phyloP scores from a whole-genome alignment of 2,329 filamentous ascomycete genomes.

The Colletotrichum neosansevieriae region DNA sequence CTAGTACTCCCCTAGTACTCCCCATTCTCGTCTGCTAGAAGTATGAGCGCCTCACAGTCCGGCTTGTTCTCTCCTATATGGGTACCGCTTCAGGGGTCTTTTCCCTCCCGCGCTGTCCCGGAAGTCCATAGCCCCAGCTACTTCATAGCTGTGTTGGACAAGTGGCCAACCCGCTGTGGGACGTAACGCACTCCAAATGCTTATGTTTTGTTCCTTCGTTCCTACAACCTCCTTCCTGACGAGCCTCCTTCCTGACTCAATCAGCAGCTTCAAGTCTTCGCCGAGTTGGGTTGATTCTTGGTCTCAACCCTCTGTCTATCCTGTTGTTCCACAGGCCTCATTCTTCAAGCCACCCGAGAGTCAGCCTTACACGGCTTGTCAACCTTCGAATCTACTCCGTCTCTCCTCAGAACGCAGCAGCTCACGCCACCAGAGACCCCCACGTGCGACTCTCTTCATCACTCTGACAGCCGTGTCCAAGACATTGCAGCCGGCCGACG shows the following conservation, averaged over 20 bases:
- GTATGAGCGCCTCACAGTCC: not conserved
- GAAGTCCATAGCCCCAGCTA: conserved; percentile 11
- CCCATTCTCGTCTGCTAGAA: conserved; percentile 23
- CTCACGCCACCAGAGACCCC: conserved; percentile 21
- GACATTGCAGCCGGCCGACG: conserved; percentile 28
- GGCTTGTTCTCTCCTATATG: conserved; percentile 9
- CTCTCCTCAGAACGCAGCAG: conserved; percentile 14
- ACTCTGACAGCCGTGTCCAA: conserved; percentile 17
- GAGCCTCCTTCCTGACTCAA: conserved; percentile 30
- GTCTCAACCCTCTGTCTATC: not conserved
- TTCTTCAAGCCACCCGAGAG: not conserved
- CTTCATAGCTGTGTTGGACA: conserved; percentile 24
- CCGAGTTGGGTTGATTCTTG: not conserved
- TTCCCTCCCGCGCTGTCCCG: conserved; percentile 20
- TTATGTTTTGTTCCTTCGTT: conserved; percentile 18
- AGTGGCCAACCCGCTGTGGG: conserved; percentile 20
- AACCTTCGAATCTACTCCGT: not conserved
- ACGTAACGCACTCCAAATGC: not conserved
- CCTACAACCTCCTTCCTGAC: conserved; percentile 24
- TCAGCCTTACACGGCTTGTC: not conserved
- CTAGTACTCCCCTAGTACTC: conserved; percentile 8
- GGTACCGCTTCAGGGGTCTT: conserved; percentile 26
- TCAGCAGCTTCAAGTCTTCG: conserved; percentile 22
- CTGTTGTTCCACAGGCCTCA: not conserved
- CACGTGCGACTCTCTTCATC: conserved; percentile 31